Evolutionary conservation across 1,284 basidiomycete species (phyloP), one percentile per base, ranked within the genome.

Genomic region (Cystobasidium slooffiae): DNA sequence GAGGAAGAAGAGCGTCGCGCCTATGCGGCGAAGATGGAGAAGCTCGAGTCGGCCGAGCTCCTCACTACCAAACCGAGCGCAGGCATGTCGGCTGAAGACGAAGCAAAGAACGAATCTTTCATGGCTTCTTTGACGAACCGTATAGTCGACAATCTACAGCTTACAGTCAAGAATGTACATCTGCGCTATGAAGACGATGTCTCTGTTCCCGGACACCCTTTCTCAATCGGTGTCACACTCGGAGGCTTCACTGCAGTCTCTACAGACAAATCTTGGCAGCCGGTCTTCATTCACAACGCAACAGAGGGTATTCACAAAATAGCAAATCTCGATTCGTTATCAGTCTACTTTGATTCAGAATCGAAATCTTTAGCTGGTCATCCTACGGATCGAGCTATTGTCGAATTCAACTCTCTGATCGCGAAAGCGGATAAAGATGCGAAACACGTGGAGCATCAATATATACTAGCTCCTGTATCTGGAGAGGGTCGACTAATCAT

Each of bases 281-380:
- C 95, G n/a, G 89, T 94, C 0, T 99, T 98, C 84, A 93, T 99
- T 70, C 91, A 95, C 83, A 94, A 93, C 81, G 91, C 90, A 10
- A 87, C 89, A 5, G 89, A 92, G 46, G 90, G 91, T 44, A 91
- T 99, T 58, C 94, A 97, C 84, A 99, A 99, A 91, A 86, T 99
- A 39, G 92, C 92, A 8, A 91, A 90, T 72, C 85, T 99, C 52
- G 87, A 91, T 81, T 97, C 93, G 2, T 86, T 99, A 64, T 91
- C 95, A 0, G 84, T 95, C 3, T 99, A 99, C 83, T 99, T 98
- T 81, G 93, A 99, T 83, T 98, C 97, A 0, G 95, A 99, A 82
- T 88, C 92, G 9, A 83, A 85, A 24, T 93, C 90, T 77, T 88
- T 99, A 83, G 88, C 91, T 31, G 92, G 91, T 6, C 83, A 76